Conservation (phyloP, 1,284 basidiomycete species). For the Trichosporon coremiiforme region DNA sequence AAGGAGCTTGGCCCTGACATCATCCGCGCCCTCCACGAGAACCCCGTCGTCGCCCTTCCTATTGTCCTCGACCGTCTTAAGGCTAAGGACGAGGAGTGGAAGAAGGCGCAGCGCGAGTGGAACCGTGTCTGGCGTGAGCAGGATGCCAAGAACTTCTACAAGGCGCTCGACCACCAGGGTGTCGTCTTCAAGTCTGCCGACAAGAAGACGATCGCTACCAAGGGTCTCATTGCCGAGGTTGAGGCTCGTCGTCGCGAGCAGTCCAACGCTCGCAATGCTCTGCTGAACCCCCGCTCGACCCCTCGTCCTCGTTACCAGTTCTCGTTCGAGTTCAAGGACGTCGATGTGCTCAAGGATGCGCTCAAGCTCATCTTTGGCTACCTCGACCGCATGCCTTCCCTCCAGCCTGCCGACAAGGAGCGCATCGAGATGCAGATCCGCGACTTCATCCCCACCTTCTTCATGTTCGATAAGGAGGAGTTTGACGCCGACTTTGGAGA, state of each 20-base stretch:
- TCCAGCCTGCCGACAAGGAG: constrained; percentile 75
- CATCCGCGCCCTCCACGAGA: constrained; percentile 88
- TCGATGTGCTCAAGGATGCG: constrained; percentile 78
- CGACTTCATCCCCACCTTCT: constrained; percentile 79
- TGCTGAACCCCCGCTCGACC: constrained; percentile 65
- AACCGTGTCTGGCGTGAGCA: constrained; percentile 96
- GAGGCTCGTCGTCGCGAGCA: constrained; percentile 76
- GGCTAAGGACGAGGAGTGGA: constrained; percentile 98
- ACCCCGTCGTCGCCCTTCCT: constrained; percentile 84
- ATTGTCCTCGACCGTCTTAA: constrained; percentile 89
- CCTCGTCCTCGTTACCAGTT: constrained; percentile 65
- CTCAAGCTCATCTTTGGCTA: constrained; percentile 88
- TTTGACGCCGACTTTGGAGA: constrained; percentile 74
- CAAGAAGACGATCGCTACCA: constrained; percentile 92
- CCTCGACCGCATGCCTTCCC: constrained; percentile 79
- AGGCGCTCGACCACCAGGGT: constrained; percentile 93
- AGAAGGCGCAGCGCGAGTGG: constrained; percentile 91
- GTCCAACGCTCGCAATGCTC: constrained; percentile 69
- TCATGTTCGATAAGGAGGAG: constrained; percentile 73
- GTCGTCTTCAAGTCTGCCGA: constrained; percentile 93
- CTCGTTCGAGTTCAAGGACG: constrained; percentile 76
- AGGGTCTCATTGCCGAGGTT: constrained; percentile 85
- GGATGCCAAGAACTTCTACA: constrained; percentile 96
- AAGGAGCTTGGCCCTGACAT: constrained; percentile 75
- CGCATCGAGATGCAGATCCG: constrained; percentile 83